Conservation (phyloP, 805 yeast genomes). For the Wickerhamiella kurtzmanii region DNA sequence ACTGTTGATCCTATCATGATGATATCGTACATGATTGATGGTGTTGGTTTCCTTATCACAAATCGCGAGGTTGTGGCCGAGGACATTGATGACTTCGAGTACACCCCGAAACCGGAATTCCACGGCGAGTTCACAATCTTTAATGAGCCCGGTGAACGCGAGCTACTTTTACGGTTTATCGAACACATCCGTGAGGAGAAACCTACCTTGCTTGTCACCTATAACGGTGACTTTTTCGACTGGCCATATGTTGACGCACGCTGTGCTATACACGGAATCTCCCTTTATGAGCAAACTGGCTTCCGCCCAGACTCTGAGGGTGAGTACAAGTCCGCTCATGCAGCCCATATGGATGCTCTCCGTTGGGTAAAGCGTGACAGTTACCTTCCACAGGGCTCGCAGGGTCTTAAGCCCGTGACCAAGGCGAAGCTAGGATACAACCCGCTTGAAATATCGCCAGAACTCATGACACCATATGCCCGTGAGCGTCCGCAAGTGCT, state of each 20-base stretch:
- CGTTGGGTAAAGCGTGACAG: slow-evolving; percentile 98
- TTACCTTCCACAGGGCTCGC: slow-evolving; percentile 95
- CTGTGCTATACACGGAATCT: slow-evolving; percentile 67
- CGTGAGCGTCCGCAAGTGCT: slow-evolving; percentile 80
- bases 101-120: slow-evolving; percentile 93
- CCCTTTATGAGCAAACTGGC: slow-evolving; percentile 88
- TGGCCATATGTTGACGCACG: slow-evolving; percentile 97
- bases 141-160: slow-evolving; percentile 78
- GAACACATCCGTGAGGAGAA: slow-evolving; percentile 77
- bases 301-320: slow-evolving; percentile 76
- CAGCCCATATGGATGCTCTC: slow-evolving; percentile 94
- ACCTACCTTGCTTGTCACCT: slow-evolving; percentile 96
- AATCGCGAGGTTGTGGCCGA: slow-evolving; percentile 87
- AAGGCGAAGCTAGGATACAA: slow-evolving; percentile 90
- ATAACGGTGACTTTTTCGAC: slow-evolving; percentile 96
- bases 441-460: slow-evolving; percentile 95
- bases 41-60: slow-evolving; percentile 87
- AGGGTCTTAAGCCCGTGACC: slow-evolving; percentile 95
- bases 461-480: slow-evolving; percentile 96
- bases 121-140: slow-evolving; percentile 82
- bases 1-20: slow-evolving; percentile 88
- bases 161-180: slow-evolving; percentile 59
- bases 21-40: slow-evolving; percentile 99
- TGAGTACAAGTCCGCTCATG: slow-evolving; percentile 82
- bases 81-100: slow-evolving; percentile 93